Evolutionary conservation across 1,284 basidiomycete genomes (phyloP), one percentile per base, ranked within the genome.

Genomic region (Thelephora terrestris): DNA sequence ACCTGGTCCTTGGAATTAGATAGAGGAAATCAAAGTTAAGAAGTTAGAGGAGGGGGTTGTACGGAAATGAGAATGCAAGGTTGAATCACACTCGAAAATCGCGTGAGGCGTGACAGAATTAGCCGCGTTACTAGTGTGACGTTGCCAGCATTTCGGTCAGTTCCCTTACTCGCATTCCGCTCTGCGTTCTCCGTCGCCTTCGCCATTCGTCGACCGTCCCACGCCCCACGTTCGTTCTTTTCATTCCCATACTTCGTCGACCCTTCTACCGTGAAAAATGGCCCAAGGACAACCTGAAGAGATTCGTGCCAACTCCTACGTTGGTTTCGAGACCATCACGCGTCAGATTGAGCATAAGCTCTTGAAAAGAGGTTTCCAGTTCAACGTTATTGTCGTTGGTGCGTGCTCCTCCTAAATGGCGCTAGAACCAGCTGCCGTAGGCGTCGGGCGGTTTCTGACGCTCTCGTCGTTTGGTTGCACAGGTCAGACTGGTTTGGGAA

Each of bases 301-400:
- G 72, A 91, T 93, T 57, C 81, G 83, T 57, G 90, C 91, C 45
- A 74, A 85, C 53, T 82, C 87, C 47, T 93, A 94, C 65, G 91
- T 94, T 67, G 91, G 91, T 65, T 94, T 94, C 71, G 91, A 94
- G 75, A 85, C 85, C 57, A 95, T 98, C 70, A 96, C 95, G 48
- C 81, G 85, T 64, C 95, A 98, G 71, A 97, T 99, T 63, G 95
- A 99, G 77, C 88, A 93, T 76, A 99, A 98, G 79, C 85, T 98
- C 59, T 81, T 99, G 71, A 98, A 98, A 75, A 85, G 95, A 57
- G 95, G 94, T 53, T 98, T 97, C 76, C 90, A 96, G 73, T 98
- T 99, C 81, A 99, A 99, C 66, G 85, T 94, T 55, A 95, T 96
- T 66, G 86, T 91, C 54, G 92, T 86, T 58, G 92, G 92, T 93